A percentile compares a stretch with the other conserved stretches of the same genome.
These are phyloP conservation scores for Aspergillus coremiiformis DNA, from an alignment of 495 filamentous ascomycete genomes.

Conservation along the genomic window DNA sequence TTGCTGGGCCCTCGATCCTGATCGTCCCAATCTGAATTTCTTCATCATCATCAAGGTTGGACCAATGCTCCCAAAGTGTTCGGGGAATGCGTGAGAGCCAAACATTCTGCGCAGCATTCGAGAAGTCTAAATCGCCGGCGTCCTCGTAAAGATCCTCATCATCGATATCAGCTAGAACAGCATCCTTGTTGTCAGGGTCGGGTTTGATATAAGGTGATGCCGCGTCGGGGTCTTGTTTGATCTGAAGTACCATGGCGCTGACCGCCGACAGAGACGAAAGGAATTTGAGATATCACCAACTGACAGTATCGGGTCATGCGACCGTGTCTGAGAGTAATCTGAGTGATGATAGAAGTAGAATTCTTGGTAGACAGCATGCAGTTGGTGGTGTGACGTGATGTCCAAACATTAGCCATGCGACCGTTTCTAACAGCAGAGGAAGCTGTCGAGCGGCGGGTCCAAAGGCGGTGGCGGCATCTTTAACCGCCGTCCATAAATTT, in stretches of 20 bases:
- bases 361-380: not conserved
- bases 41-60: constrained; percentile 50
- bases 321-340: not conserved
- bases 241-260: constrained; percentile 25
- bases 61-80: constrained; percentile 67
- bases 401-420: constrained; percentile 5
- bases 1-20: constrained; percentile 50
- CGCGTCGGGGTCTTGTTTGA: constrained; percentile 37
- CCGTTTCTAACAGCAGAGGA: constrained; percentile 2
- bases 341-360: not conserved
- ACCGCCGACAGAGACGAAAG: not conserved
- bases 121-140: constrained; percentile 76
- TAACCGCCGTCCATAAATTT: too few species aligned
- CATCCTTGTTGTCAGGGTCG: constrained; percentile 54
- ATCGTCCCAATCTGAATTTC: constrained; percentile 69
- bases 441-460: constrained; percentile 1
- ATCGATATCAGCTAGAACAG: constrained; percentile 51
- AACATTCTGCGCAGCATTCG: constrained; percentile 46
- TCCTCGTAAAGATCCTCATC: constrained; percentile 83
- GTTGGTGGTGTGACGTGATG: constrained; percentile 10
- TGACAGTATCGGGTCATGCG: not conserved
- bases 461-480: constrained; percentile 14
- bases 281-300: not conserved
- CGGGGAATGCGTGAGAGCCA: constrained; percentile 73
- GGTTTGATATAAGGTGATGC: constrained; percentile 50